Conservation (phyloP, 2,329 filamentous ascomycete genomes). For the Xylaria sp. region DNA sequence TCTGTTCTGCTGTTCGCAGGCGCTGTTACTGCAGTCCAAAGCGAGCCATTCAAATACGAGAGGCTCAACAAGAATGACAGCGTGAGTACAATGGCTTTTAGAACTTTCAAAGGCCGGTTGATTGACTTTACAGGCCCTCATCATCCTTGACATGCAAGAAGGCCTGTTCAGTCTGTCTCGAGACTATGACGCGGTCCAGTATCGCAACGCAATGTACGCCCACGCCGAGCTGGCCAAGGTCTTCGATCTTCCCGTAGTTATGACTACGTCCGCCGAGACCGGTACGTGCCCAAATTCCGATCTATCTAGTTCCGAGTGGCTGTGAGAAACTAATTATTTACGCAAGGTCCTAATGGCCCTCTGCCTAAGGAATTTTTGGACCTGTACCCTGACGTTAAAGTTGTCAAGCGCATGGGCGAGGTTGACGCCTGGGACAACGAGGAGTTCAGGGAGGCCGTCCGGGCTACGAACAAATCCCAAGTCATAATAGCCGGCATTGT, state of each 20-base stretch:
- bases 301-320: background rate
- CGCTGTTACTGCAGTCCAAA: background rate
- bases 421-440: slow-evolving; percentile 82
- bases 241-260: slow-evolving; percentile 74
- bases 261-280: slow-evolving; percentile 75
- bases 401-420: slow-evolving; percentile 76
- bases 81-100: slow-evolving; percentile 31
- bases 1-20: slow-evolving; percentile 23
- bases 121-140: slow-evolving; percentile 58
- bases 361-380: slow-evolving; percentile 75
- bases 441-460: slow-evolving; percentile 73
- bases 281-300: slow-evolving; percentile 46
- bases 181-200: slow-evolving; percentile 74
- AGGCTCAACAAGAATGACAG: slow-evolving; percentile 51
- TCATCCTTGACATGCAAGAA: slow-evolving; percentile 70
- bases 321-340: slow-evolving; percentile 1
- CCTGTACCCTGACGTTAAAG: slow-evolving; percentile 73
- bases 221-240: slow-evolving; percentile 73
- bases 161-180: slow-evolving; percentile 69
- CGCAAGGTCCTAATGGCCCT: slow-evolving; percentile 73
- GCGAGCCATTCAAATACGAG: slow-evolving; percentile 47
- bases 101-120: slow-evolving; percentile 24
- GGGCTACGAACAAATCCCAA: slow-evolving; percentile 73
- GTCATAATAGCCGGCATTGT: slow-evolving; percentile 78
- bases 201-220: slow-evolving; percentile 73